Evolutionary conservation across 129 eudicot genomes (phyloP).

Genomic region (Mikania micrantha): DNA sequence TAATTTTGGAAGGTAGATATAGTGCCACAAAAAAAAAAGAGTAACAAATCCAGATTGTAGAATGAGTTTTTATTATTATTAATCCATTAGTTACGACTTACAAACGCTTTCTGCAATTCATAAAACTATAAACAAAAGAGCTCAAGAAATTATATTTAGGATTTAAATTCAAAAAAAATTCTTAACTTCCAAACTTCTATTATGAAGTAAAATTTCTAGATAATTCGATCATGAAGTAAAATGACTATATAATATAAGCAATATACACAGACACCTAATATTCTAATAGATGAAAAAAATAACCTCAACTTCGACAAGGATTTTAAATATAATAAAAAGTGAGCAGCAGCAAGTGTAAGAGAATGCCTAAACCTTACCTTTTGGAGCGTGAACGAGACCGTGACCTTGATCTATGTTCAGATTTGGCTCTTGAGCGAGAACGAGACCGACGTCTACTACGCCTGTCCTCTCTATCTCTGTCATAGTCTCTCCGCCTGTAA

Average conservation of each 20-base stretch:
- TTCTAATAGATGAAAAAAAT: neutral
- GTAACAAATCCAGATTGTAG: no score
- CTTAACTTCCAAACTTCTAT: neutral
- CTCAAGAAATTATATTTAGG: no score
- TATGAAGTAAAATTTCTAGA: neutral
- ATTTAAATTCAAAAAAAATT: neutral
- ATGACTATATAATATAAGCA: neutral
- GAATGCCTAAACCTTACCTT: constrained; percentile 37
- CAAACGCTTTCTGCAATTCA: neutral
- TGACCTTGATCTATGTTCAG: constrained; percentile 77
- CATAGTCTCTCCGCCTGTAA: constrained; percentile 52
- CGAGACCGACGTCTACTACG: constrained; percentile 52
- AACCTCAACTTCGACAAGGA: neutral
- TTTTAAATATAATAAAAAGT: neutral
- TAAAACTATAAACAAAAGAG: no score
- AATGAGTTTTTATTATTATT: neutral
- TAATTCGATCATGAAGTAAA: neutral
- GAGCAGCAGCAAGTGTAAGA: neutral
- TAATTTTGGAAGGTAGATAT: no score
- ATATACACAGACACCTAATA: neutral
- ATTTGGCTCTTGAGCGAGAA: constrained; percentile 65
- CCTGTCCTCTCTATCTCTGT: constrained; percentile 63
- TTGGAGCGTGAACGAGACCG: constrained; percentile 87
- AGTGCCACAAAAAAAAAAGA: no score
- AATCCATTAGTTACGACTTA: neutral